Conservation (phyloP, 129 eudicot genomes). For the Centrapalus pauciflorus region DNA sequence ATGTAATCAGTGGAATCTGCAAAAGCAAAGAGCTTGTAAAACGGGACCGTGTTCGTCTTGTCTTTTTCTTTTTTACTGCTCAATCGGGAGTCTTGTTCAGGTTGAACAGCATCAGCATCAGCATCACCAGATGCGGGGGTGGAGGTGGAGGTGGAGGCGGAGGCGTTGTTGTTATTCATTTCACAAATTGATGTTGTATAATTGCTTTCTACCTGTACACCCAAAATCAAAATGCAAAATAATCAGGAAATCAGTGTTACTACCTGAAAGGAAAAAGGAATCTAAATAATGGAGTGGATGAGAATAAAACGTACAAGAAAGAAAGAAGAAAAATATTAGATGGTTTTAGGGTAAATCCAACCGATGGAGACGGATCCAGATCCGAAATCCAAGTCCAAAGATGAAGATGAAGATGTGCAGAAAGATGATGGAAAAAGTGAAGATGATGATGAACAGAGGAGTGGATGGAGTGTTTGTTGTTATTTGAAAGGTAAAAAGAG, state of each 20-base stretch:
- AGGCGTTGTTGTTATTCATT: no score
- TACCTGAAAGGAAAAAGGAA: not conserved
- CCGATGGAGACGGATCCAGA: slow-evolving; percentile 9
- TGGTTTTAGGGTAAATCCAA: slow-evolving; percentile 12
- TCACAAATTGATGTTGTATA: no score
- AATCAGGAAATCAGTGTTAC: not conserved
- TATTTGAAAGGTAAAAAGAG: not conserved
- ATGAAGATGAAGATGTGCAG: not conserved
- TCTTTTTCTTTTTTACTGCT: slow-evolving; percentile 17
- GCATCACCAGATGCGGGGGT: not conserved
- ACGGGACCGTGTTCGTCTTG: slow-evolving; percentile 44
- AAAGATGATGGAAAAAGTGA: not conserved
- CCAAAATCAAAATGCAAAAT: not conserved
- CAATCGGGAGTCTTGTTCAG: not conserved
- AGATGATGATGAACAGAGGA: no score
- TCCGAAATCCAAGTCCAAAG: slow-evolving; percentile 5
- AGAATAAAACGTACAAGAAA: not conserved
- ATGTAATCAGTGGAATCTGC: slow-evolving; percentile 67
- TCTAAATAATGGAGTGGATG: slow-evolving; percentile 8
- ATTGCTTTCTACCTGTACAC: slow-evolving; percentile 5
- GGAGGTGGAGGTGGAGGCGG: slow-evolving; percentile 17
- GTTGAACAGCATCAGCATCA: not conserved
- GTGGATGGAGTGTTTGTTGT: no score
- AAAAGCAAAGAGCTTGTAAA: slow-evolving; percentile 74
- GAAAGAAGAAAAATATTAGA: not conserved